phyloP scores from a whole-genome alignment of 306 rosid genomes.

The Glycyrrhiza uralensis region DNA sequence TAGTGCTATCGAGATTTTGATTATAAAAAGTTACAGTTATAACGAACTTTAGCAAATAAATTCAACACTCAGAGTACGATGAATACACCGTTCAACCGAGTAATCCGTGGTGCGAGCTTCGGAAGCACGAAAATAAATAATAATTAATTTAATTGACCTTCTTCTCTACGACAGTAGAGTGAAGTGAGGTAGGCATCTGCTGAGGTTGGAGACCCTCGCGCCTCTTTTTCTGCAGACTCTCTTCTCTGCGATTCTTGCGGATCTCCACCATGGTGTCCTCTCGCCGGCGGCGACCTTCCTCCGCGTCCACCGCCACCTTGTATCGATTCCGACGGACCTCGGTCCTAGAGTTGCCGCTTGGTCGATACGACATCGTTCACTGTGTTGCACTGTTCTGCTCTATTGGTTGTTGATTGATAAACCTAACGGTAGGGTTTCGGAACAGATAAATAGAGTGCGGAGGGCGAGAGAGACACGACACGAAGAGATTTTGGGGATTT shows the following conservation, averaged over 20 bases:
- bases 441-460: neutral
- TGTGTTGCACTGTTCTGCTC: too few species aligned
- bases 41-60: neutral
- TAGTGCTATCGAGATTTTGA: neutral
- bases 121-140: neutral
- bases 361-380: slow-evolving; percentile 96
- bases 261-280: slow-evolving; percentile 99
- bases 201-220: slow-evolving; percentile 86
- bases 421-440: slow-evolving; percentile 33
- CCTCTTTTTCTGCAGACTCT: slow-evolving; percentile 90
- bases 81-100: neutral
- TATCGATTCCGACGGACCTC: slow-evolving; percentile 95
- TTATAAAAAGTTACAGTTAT: neutral
- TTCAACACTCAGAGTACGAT: neutral
- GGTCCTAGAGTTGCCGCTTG: slow-evolving; percentile 61
- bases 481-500: slow-evolving; percentile 25
- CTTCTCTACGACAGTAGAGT: slow-evolving; percentile 36
- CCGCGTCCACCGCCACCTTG: slow-evolving; percentile 98
- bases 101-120: neutral
- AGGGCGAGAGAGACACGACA: neutral
- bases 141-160: slow-evolving; percentile 21
- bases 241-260: slow-evolving; percentile 92
- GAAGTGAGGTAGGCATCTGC: slow-evolving; percentile 40
- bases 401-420: neutral
- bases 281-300: slow-evolving; percentile 93